Conservation (phyloP, 306 rosid species). For the Quercus cerris region DNA sequence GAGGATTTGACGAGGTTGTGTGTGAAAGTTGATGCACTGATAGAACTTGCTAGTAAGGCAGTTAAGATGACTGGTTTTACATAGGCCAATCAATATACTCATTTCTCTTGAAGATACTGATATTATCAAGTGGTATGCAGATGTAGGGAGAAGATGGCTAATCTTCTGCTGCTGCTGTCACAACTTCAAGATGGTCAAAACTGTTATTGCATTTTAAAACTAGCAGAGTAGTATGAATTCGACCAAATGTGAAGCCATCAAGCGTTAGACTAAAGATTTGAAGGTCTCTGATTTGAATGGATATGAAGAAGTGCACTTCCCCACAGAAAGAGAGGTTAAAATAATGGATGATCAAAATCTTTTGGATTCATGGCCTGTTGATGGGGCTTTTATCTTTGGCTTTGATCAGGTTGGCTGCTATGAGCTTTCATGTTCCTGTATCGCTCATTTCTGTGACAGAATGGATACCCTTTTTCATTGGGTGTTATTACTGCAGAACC, state of each 20-base stretch:
- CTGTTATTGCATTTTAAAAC: constrained; percentile 78
- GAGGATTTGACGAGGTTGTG: constrained; percentile 62
- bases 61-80: constrained; percentile 80
- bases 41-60: constrained; percentile 59
- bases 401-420: constrained; percentile 64
- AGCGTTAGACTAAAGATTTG: constrained; percentile 80
- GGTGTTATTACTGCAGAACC: constrained; percentile 55
- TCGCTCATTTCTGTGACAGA: constrained; percentile 78
- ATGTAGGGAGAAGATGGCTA: constrained; percentile 82
- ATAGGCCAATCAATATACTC: constrained; percentile 56
- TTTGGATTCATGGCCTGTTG: constrained; percentile 78
- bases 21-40: constrained; percentile 53
- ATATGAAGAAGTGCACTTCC: constrained; percentile 18
- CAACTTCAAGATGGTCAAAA: constrained; percentile 79
- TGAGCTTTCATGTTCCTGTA: constrained; percentile 58
- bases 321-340: constrained; percentile 79
- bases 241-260: constrained; percentile 70
- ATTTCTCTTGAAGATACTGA: constrained; percentile 76
- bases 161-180: constrained; percentile 84
- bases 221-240: constrained; percentile 89
- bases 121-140: constrained; percentile 85
- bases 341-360: constrained; percentile 88
- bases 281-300: constrained; percentile 63
- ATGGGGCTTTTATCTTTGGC: constrained; percentile 7
- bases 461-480: constrained; percentile 56